Evolutionary conservation across 2,329 filamentous ascomycete species (phyloP).

Genomic region (Fusarium sp.): DNA sequence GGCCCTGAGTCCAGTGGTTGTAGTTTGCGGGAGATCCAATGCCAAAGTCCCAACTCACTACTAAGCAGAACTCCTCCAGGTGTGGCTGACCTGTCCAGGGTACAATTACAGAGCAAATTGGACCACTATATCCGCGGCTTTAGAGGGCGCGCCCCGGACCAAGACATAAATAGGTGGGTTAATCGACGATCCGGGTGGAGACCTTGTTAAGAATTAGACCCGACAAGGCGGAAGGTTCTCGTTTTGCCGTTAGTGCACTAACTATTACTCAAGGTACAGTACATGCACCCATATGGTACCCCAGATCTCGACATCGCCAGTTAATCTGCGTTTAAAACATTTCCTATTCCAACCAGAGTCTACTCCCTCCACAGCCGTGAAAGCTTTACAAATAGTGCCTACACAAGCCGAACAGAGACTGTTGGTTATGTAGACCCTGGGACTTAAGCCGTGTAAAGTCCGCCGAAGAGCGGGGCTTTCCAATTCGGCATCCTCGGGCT

Average conservation of each 20-base stretch:
- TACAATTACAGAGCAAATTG: slow-evolving; percentile 30
- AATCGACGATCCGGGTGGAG: slow-evolving; percentile 43
- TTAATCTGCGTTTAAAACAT: background rate
- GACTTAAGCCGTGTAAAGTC: slow-evolving; percentile 44
- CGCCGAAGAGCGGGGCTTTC: slow-evolving; percentile 34
- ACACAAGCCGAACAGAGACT: background rate
- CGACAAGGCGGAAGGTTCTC: slow-evolving; percentile 26
- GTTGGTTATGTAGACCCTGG: slow-evolving; percentile 30
- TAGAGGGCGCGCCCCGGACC: slow-evolving; percentile 37
- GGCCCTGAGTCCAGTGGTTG: background rate
- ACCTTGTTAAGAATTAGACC: slow-evolving; percentile 21
- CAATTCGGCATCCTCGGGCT: slow-evolving; percentile 39
- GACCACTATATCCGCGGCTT: slow-evolving; percentile 35
- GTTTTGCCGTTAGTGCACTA: slow-evolving; percentile 23
- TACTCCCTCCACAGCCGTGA: background rate
- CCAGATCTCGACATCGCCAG: slow-evolving; percentile 12
- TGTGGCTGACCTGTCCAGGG: slow-evolving; percentile 13
- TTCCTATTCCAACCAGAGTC: background rate
- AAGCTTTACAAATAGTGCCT: background rate
- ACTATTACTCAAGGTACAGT: background rate
- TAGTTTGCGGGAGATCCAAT: background rate
- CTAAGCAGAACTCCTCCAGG: slow-evolving; percentile 4
- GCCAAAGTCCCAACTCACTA: slow-evolving; percentile 13
- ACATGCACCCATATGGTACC: background rate
- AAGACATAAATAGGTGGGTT: slow-evolving; percentile 26